Evolutionary conservation across 495 filamentous ascomycete species (phyloP), one percentile per base, ranked within the genome.

Genomic region (Platismatia glauca): DNA sequence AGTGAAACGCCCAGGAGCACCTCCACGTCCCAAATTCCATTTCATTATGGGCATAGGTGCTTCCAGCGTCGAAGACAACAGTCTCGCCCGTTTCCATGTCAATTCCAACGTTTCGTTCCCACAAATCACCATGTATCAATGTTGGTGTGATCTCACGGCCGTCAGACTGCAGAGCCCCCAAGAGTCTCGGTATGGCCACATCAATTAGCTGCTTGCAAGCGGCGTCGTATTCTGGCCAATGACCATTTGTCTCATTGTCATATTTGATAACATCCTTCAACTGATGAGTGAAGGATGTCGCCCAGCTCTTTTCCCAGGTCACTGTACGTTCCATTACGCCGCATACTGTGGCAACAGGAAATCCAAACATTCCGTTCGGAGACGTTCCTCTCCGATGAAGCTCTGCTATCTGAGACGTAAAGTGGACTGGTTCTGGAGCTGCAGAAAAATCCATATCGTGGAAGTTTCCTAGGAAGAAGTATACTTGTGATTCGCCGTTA

Each of bases 321-420:
- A 73, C 73, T 9, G 63, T 62, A 62, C 79, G 76, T 15, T 76
- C 72, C 8, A 78, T 64, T 11, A 72, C 75, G n/a, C 80, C 78
- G 31, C 75, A 76, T 46, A 71, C 81, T 0, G 80, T 84, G 0
- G 74, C 67, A 8, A 77, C 64, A 56, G 76, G 77, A 62, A 84
- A 84, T 0, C 81, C 81, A 64, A 84, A 84, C 63, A 78, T 79
- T 4, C 79, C 80, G 27, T 68, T 81, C 0, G 81, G 80, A 11
- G 79, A 80, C 11, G 57, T 64, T 43, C 68, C 68, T 16, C 53
- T 64, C 57, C 67, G 61, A 65, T 84, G 81, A 12, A 85, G 69
- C 5, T 64, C 38, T 16, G 78, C 74, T 13, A 84, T 67, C n/a
- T 72, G 71, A 24, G 69, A 64, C 59, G 66, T 69, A 56, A 86